These are phyloP conservation scores for Suhomyces xylopsoci DNA, from an alignment of 805 yeast species.

Conservation along the genomic window DNA sequence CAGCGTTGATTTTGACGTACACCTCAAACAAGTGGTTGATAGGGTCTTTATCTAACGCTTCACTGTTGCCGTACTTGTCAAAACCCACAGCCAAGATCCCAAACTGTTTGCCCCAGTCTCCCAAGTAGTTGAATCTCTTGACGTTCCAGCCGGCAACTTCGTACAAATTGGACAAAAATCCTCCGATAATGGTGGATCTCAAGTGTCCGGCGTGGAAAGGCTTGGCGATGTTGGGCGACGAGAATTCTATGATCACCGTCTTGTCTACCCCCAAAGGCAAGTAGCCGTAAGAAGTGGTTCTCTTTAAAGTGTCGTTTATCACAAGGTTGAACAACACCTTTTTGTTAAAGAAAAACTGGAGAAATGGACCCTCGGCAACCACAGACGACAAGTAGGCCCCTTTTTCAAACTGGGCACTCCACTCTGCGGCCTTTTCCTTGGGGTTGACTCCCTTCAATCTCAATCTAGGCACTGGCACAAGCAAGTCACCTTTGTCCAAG, in stretches of 20 bases:
- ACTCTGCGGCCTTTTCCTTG: conserved; percentile 67
- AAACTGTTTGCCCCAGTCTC: conserved; percentile 99
- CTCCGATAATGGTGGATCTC: conserved; percentile 97
- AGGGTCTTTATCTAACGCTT: conserved; percentile 69
- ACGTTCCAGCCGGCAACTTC: conserved; percentile 94
- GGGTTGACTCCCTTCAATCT: conserved; percentile 75
- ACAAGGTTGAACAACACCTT: conserved; percentile 64
- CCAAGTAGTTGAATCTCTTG: conserved; percentile 85
- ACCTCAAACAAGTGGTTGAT: conserved; percentile 93
- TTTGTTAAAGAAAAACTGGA: conserved; percentile 83
- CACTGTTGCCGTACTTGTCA: conserved; percentile 78
- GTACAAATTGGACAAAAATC: conserved; percentile 84
- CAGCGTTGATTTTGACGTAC: conserved; percentile 82
- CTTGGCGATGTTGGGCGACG: conserved; percentile 98
- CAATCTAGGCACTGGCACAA: conserved; percentile 88
- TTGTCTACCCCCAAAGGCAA: conserved; percentile 64
- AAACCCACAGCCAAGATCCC: conserved; percentile 95
- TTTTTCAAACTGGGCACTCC: conserved; percentile 75
- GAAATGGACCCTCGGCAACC: conserved; percentile 81
- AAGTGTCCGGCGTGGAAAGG: conserved; percentile 99
- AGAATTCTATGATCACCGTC: conserved; percentile 81
- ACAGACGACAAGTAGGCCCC: conserved; percentile 69
- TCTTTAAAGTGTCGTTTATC: conserved; percentile 62
- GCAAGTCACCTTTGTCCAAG: conserved; percentile 87
- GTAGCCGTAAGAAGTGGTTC: conserved; percentile 65